phyloP scores from a whole-genome alignment of 768 basidiomycete genomes.

The Amanita fuliginea region DNA sequence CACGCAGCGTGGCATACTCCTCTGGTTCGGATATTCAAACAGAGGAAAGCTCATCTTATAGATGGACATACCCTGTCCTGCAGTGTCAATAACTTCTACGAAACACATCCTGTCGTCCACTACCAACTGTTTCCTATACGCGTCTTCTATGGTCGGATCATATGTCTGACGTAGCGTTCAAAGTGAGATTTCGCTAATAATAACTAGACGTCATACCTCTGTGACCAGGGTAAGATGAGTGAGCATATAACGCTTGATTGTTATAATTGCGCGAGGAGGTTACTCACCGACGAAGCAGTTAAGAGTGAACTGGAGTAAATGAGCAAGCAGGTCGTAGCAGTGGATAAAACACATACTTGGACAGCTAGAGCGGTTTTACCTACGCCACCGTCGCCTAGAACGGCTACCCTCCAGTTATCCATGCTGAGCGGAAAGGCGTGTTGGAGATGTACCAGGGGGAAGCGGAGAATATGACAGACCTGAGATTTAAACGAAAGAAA shows the following conservation, averaged over 20 bases:
- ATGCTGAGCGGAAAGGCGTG: slow-evolving; percentile 32
- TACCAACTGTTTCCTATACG: slow-evolving; percentile 89
- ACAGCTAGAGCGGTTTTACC: slow-evolving; percentile 96
- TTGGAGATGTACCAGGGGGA: slow-evolving; percentile 12
- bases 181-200: slow-evolving; percentile 6
- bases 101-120: slow-evolving; percentile 95
- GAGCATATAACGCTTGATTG: slow-evolving; percentile 3
- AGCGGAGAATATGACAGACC: slow-evolving; percentile 3
- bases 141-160: slow-evolving; percentile 98
- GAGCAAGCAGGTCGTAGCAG: slow-evolving; percentile 7
- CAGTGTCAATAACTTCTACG: slow-evolving; percentile 95
- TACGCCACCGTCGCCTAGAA: slow-evolving; percentile 94
- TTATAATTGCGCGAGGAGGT: slow-evolving; percentile 6
- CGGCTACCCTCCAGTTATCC: slow-evolving; percentile 94
- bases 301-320: slow-evolving; percentile 66
- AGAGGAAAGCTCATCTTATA: slow-evolving; percentile 11
- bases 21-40: slow-evolving; percentile 35
- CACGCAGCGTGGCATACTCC: slow-evolving; percentile 93
- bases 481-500: slow-evolving; percentile 19
- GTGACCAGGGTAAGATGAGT: slow-evolving; percentile 9
- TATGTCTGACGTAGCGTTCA: slow-evolving; percentile 53
- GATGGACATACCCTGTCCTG: slow-evolving; percentile 74
- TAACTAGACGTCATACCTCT: slow-evolving; percentile 38
- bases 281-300: slow-evolving; percentile 89
- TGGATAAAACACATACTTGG: slow-evolving; percentile 47